These are phyloP conservation scores for Neurospora sp. DNA, from an alignment of 495 filamentous ascomycete species.

Conservation along the genomic window DNA sequence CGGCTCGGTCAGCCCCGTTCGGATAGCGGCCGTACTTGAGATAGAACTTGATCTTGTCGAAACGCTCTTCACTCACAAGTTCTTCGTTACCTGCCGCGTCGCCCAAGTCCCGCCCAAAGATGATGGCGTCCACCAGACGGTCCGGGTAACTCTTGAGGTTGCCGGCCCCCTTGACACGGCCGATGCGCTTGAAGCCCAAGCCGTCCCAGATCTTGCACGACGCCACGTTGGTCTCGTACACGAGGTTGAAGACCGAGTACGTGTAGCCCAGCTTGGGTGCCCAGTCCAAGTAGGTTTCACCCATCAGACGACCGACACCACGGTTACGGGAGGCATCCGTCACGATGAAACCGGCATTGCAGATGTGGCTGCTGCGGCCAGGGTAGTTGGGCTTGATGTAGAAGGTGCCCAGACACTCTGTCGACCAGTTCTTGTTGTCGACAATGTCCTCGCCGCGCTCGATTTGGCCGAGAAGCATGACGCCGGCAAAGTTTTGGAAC, in stretches of 20 bases:
- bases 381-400: slow-evolving; percentile 98
- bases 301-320: slow-evolving; percentile 87
- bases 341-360: slow-evolving; percentile 91
- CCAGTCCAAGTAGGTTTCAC: slow-evolving; percentile 90
- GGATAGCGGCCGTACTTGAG: slow-evolving; percentile 93
- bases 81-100: slow-evolving; percentile 54
- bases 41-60: slow-evolving; percentile 97
- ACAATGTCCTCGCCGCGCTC: slow-evolving; percentile 45
- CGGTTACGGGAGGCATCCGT: slow-evolving; percentile 81
- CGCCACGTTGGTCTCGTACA: slow-evolving; percentile 94
- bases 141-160: slow-evolving; percentile 72
- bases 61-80: slow-evolving; percentile 88
- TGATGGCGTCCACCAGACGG: slow-evolving; percentile 85
- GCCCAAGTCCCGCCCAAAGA: slow-evolving; percentile 79
- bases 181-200: slow-evolving; percentile 96
- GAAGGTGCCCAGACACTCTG: slow-evolving; percentile 83
- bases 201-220: slow-evolving; percentile 95
- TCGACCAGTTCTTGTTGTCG: slow-evolving; percentile 71
- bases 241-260: slow-evolving; percentile 95
- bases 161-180: slow-evolving; percentile 78
- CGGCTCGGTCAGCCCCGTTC: slow-evolving; percentile 82
- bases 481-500: slow-evolving; percentile 89
- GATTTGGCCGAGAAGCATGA: slow-evolving; percentile 85
- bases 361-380: slow-evolving; percentile 88
- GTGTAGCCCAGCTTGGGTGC: slow-evolving; percentile 88